Evolutionary conservation across 805 yeast species (phyloP).

Genomic region (Kodamaea kaohsiungensis): DNA sequence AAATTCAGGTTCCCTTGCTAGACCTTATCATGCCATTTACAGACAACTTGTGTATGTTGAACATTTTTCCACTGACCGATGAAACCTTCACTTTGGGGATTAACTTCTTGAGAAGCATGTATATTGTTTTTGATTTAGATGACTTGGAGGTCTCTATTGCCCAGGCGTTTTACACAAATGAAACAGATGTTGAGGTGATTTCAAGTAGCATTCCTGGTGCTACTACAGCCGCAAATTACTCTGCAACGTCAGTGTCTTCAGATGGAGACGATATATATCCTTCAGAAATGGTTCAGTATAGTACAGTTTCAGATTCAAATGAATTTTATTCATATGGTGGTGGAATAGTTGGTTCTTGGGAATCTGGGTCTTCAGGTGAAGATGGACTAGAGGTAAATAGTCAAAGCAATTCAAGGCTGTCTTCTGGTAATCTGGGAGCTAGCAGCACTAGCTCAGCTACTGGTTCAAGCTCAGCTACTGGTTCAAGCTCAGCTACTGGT

Average conservation of each 20-base stretch:
- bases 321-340: background rate
- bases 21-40: background rate
- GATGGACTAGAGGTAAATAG: background rate
- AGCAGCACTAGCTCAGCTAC: too few relatives aligned
- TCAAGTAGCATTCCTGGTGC: constrained; percentile 51
- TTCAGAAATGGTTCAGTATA: background rate
- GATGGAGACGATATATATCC: too few relatives aligned
- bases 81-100: constrained; percentile 20
- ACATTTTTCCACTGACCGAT: background rate
- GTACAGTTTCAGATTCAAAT: background rate
- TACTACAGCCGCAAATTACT: constrained; percentile 7
- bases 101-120: constrained; percentile 27
- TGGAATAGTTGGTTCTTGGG: background rate
- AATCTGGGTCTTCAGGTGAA: background rate
- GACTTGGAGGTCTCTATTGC: constrained; percentile 25
- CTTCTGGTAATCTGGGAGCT: too few relatives aligned
- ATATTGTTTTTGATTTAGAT: constrained; percentile 28
- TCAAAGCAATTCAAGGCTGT: background rate
- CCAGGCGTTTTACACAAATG: constrained; percentile 19
- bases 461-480: background rate
- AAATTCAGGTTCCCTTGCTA: background rate
- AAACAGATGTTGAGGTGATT: constrained; percentile 12
- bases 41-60: background rate
- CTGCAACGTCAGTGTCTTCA: too few relatives aligned
- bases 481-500: background rate